These are phyloP conservation scores for Heteromeles arbutifolia DNA, from an alignment of 306 rosid genomes.

Conservation along the genomic window DNA sequence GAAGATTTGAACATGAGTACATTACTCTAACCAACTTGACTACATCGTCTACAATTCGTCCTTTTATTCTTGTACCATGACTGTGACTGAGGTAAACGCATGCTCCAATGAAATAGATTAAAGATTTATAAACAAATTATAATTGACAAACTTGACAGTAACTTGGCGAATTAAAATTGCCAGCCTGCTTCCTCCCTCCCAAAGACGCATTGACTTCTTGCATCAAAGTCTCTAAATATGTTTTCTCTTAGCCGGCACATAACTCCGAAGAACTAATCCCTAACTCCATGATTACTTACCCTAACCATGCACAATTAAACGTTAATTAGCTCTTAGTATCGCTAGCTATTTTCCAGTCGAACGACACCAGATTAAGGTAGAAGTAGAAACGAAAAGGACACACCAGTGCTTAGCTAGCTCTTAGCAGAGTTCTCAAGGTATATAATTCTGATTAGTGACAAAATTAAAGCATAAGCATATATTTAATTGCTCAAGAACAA, in stretches of 20 bases:
- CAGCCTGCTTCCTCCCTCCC: not conserved
- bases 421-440: not conserved
- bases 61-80: too few relatives aligned
- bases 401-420: not conserved
- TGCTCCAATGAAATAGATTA: not conserved
- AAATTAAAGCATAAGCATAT: not conserved
- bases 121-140: not conserved
- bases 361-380: not conserved
- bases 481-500: not conserved
- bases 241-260: not conserved
- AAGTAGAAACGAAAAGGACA: not conserved
- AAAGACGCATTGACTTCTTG: not conserved
- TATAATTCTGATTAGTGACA: conserved; percentile 2
- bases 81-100: not conserved
- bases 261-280: not conserved
- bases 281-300: not conserved
- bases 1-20: too few relatives aligned
- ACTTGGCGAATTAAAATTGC: not conserved
- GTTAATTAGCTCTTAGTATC: not conserved
- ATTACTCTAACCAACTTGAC: too few relatives aligned
- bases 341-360: not conserved
- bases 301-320: not conserved
- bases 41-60: too few relatives aligned
- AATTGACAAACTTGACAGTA: not conserved
- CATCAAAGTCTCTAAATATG: not conserved